Evolutionary conservation across 176 grass and related monocot genomes (phyloP), one percentile per base, ranked within the genome.

Genomic region (Triticum monococcum): DNA sequence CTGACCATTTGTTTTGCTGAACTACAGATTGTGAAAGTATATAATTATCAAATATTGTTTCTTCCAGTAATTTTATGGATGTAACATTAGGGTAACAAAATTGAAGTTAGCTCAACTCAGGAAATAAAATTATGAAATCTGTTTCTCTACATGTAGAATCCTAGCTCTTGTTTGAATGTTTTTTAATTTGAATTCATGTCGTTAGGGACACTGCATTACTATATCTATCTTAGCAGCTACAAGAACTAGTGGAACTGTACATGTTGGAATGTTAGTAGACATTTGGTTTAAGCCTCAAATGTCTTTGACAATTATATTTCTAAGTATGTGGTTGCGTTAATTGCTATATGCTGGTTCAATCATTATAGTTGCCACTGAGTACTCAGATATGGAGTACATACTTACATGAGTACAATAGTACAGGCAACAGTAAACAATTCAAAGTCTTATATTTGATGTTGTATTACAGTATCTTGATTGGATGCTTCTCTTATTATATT

Each of bases 401-500:
- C 5, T 6, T 74, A 56, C 31, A 64, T 57, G 41, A 43, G 35
- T 60, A 59, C 7, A 66, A 57, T 79, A 17, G 46, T 84, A 87
- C 10, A 28, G 25, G 57, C 54, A 83, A 22, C 23, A 43, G n/a
- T 73, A 40, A 43, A 81, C 10, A 79, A 5, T 62, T 86, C 14
- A 9, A 77, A 59, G 28, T 56, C 16, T 78, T 78, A 64, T 77
- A 24, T 60, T 57, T 59, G 7, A 33, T 83, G 31, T 16, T 33
- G 32, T 77, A 63, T 59, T 81, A 63, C 64, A 62, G n/a, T 87
- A 54, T 78, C 3, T 69, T 83, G 33, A 75, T 28, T 75, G 50
- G 48, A 87, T 79, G 16, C 77, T 76, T 88, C 23, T 85, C 80
- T 78, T 86, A 41, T 86, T 59, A 75, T 88, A 56, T 48, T 70